A percentile compares a stretch with the other conserved stretches of the same genome.
Conservation (phyloP, 441 rosid species). For the Metrosideros polymorpha region DNA sequence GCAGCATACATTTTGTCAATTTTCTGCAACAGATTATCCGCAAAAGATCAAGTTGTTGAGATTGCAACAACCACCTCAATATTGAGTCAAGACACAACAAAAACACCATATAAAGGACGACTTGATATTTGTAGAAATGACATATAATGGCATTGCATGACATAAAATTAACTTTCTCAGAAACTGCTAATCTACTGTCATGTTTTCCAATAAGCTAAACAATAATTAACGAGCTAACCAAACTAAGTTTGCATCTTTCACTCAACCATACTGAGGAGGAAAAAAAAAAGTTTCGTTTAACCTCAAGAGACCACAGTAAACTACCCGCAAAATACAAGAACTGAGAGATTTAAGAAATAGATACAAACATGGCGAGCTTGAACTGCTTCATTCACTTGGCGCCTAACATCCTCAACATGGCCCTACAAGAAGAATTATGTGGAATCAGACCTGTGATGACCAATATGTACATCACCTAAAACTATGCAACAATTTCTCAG, state of each 20-base stretch:
- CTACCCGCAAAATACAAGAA: background rate
- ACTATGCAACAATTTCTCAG: background rate
- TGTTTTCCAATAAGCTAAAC: background rate
- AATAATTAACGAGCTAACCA: background rate
- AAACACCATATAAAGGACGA: background rate
- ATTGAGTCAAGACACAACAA: background rate
- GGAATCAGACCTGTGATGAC: background rate
- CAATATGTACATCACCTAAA: background rate
- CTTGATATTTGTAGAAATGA: background rate
- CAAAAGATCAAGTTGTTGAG: background rate
- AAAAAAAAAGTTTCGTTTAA: background rate
- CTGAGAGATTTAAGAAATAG: background rate
- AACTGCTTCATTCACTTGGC: conserved; percentile 88
- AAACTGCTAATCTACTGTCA: background rate
- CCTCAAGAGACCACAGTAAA: background rate
- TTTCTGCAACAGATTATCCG: conserved; percentile 47
- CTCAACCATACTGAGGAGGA: background rate
- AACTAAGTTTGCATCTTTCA: background rate
- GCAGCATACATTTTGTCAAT: conserved; percentile 73
- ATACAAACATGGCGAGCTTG: conserved; percentile 64
- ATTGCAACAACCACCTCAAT: background rate
- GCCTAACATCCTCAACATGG: conserved; percentile 79
- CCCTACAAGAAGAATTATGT: conserved; percentile 43
- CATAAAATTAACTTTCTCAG: background rate
- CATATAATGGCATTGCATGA: background rate